Evolutionary conservation across 2,329 filamentous ascomycete genomes (phyloP).

Genomic region (Tolypocladium pustulatum): DNA sequence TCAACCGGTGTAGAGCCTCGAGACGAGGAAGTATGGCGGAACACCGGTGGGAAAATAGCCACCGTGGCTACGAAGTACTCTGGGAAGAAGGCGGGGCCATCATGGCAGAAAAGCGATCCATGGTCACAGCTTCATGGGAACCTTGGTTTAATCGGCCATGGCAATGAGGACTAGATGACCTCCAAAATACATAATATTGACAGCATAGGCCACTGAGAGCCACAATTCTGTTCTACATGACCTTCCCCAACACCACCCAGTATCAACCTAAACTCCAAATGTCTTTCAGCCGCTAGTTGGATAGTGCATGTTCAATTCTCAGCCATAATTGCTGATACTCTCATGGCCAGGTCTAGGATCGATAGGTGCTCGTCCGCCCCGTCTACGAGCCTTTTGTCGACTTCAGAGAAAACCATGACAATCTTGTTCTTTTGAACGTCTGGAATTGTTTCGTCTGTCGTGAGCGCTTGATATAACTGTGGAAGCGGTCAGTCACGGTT

Average conservation of each 20-base stretch:
- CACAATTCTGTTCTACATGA: constrained; percentile 1
- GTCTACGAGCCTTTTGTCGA: constrained; percentile 89
- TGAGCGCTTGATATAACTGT: constrained; percentile 69
- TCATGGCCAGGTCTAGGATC: constrained; percentile 73
- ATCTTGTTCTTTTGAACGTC: constrained; percentile 88
- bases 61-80: neutral
- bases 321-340: constrained; percentile 64
- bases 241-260: neutral
- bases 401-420: constrained; percentile 79
- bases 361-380: constrained; percentile 92
- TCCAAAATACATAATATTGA: neutral
- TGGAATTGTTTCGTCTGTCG: constrained; percentile 74
- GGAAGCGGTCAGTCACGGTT: constrained; percentile 5
- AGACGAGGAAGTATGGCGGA: constrained; percentile 25
- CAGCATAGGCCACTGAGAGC: neutral
- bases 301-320: constrained; percentile 20
- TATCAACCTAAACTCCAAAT: constrained; percentile 1
- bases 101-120: constrained; percentile 21
- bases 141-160: constrained; percentile 37
- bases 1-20: constrained; percentile 10
- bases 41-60: constrained; percentile 12
- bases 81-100: constrained; percentile 10
- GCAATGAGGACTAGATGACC: constrained; percentile 11
- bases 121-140: constrained; percentile 44
- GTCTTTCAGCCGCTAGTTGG: neutral